Conservation (phyloP, 192 early-diverging fungal species). For the Thamnidium elegans region DNA sequence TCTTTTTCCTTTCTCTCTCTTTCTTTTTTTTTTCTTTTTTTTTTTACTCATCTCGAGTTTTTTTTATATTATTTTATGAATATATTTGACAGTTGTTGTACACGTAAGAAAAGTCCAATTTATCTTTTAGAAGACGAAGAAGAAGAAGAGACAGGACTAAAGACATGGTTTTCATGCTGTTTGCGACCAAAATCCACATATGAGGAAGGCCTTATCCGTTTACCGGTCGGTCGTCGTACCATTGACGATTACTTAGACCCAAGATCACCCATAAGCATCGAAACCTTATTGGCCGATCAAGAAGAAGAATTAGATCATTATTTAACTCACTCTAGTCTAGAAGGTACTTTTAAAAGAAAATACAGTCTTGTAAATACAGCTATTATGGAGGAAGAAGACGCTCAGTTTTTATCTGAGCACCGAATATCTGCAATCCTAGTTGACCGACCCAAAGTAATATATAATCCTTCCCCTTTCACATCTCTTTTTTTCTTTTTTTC, state of each 20-base stretch:
- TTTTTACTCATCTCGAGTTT: neutral
- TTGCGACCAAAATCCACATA: neutral
- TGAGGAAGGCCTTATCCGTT: neutral
- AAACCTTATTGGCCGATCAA: slow-evolving; percentile 8
- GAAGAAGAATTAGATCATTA: slow-evolving; percentile 12
- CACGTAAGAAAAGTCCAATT: neutral
- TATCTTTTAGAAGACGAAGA: neutral
- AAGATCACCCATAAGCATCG: slow-evolving; percentile 5
- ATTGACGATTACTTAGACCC: slow-evolving; percentile 11
- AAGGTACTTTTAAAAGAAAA: too few relatives aligned
- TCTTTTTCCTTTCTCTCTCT: neutral
- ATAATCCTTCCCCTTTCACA: neutral
- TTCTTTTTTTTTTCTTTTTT: neutral
- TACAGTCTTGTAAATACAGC: neutral
- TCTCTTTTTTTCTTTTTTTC: too few relatives aligned
- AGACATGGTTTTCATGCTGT: neutral
- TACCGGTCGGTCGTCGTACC: slow-evolving; percentile 3
- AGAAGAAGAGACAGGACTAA: neutral
- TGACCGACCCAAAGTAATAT: slow-evolving; percentile 7
- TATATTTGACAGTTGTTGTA: neutral
- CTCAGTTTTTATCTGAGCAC: slow-evolving; percentile 8
- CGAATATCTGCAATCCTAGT: slow-evolving; percentile 14
- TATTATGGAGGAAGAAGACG: slow-evolving; percentile 9
- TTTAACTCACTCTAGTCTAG: slow-evolving; percentile 1
- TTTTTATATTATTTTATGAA: neutral